phyloP scores from a whole-genome alignment of 192 early-diverging fungal species.

The Podila epigama region DNA sequence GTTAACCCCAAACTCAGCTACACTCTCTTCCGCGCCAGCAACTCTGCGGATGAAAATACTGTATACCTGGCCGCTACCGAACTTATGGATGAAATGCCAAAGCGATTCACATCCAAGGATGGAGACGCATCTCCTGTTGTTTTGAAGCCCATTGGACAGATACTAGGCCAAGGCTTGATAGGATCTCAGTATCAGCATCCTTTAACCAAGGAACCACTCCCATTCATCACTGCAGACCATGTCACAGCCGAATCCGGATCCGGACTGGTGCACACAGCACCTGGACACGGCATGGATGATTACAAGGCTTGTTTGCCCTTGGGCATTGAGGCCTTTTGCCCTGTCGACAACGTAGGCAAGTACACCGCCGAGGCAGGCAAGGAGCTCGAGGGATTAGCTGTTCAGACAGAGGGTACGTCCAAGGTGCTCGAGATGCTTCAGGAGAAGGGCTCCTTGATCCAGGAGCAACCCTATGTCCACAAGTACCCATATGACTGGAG shows the following conservation, averaged over 20 bases:
- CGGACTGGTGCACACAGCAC: constrained; percentile 84
- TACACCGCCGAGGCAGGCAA: constrained; percentile 72
- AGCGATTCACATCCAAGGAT: constrained; percentile 18
- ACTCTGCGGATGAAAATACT: constrained; percentile 3
- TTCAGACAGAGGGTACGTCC: constrained; percentile 64
- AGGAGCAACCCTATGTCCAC: constrained; percentile 63
- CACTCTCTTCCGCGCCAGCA: constrained; percentile 49
- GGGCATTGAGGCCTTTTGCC: constrained; percentile 69
- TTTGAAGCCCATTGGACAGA: constrained; percentile 21
- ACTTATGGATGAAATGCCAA: constrained; percentile 48
- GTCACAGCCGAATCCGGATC: constrained; percentile 74
- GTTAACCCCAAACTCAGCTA: constrained; percentile 73
- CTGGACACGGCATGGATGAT: constrained; percentile 86
- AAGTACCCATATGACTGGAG: constrained; percentile 90
- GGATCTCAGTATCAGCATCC: constrained; percentile 66
- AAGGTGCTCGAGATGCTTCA: constrained; percentile 64
- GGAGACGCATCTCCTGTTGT: constrained; percentile 11
- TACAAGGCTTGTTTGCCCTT: constrained; percentile 67
- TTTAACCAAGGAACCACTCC: constrained; percentile 52
- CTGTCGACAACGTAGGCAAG: constrained; percentile 74
- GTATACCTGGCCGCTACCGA: constrained; percentile 55
- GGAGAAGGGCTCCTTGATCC: constrained; percentile 51
- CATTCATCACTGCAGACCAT: constrained; percentile 70
- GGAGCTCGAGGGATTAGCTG: constrained; percentile 65
- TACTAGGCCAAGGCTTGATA: constrained; percentile 57